Conservation (phyloP, 2,329 filamentous ascomycete species). For the Penicillium sp. region DNA sequence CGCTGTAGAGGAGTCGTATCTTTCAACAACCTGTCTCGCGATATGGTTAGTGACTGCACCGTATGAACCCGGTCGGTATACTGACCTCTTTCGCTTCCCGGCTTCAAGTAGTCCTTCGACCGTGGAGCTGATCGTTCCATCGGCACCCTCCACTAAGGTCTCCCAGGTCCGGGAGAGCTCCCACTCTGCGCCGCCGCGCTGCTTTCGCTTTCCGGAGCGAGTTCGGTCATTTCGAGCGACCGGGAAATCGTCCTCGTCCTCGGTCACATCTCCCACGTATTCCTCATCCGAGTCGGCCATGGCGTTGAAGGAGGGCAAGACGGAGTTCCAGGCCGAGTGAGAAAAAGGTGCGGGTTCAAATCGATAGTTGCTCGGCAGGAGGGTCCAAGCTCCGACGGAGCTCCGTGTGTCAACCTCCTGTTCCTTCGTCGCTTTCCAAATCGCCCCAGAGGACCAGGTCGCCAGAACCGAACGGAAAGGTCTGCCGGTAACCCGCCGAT, state of each 20-base stretch:
- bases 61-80: neutral
- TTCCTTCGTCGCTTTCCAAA: neutral
- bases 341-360: conserved; percentile 6
- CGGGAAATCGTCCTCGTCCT: conserved; percentile 43
- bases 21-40: conserved; percentile 66
- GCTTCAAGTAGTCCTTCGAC: conserved; percentile 76
- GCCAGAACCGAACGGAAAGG: neutral
- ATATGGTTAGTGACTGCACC: conserved; percentile 15
- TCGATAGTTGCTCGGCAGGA: conserved; percentile 8
- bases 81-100: conserved; percentile 71
- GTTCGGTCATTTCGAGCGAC: conserved; percentile 17
- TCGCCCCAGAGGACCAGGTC: neutral
- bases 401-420: conserved; percentile 15
- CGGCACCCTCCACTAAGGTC: conserved; percentile 71
- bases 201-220: conserved; percentile 39
- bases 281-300: conserved; percentile 54
- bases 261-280: conserved; percentile 51
- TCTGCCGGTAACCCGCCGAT: conserved; percentile 13
- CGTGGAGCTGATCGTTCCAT: conserved; percentile 70
- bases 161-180: conserved; percentile 59
- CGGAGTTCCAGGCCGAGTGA: conserved; percentile 12
- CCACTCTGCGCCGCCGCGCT: conserved; percentile 43
- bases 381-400: conserved; percentile 35
- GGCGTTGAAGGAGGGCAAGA: conserved; percentile 11
- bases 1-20: conserved; percentile 95